phyloP scores from a whole-genome alignment of 1,139 yeast genomes.

The Nakaseomyces uthaithaninus region DNA sequence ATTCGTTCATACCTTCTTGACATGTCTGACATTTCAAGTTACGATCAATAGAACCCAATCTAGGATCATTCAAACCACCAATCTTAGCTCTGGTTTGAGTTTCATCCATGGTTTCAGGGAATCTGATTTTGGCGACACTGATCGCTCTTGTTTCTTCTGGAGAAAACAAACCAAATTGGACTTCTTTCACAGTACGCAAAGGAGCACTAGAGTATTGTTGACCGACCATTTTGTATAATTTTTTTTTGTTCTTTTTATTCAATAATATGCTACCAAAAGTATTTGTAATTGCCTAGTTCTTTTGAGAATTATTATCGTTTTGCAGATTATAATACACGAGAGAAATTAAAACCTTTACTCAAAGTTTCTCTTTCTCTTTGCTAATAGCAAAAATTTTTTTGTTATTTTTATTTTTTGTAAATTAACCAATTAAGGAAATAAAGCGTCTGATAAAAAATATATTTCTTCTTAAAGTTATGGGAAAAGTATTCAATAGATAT shows the following conservation, averaged over 20 bases:
- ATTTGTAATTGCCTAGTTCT: too few species aligned
- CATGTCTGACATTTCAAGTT: constrained; percentile 97
- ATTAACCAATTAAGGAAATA: constrained; percentile 6
- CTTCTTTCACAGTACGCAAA: constrained; percentile 91
- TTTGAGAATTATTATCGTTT: too few species aligned
- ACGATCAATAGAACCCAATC: constrained; percentile 94
- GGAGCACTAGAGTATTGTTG: constrained; percentile 98
- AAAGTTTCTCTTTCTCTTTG: neutral
- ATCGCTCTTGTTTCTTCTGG: constrained; percentile 97
- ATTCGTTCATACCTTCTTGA: constrained; percentile 98
- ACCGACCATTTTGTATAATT: constrained; percentile 31
- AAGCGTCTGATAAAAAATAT: constrained; percentile 4
- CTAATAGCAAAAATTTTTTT: neutral
- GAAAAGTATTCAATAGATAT: too few species aligned
- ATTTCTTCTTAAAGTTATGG: too few species aligned
- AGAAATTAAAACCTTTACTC: too few species aligned
- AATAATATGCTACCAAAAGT: too few species aligned
- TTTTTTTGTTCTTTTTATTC: neutral
- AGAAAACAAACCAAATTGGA: constrained; percentile 94
- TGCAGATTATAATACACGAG: too few species aligned
- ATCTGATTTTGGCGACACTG: constrained; percentile 93
- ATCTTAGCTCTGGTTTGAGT: constrained; percentile 90
- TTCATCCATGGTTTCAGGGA: constrained; percentile 98
- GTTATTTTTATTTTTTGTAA: neutral
- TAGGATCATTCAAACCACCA: constrained; percentile 95